These are phyloP conservation scores for Phytophthora cryptogea DNA, from an alignment of 352 stramenopile species.

Conservation along the genomic window DNA sequence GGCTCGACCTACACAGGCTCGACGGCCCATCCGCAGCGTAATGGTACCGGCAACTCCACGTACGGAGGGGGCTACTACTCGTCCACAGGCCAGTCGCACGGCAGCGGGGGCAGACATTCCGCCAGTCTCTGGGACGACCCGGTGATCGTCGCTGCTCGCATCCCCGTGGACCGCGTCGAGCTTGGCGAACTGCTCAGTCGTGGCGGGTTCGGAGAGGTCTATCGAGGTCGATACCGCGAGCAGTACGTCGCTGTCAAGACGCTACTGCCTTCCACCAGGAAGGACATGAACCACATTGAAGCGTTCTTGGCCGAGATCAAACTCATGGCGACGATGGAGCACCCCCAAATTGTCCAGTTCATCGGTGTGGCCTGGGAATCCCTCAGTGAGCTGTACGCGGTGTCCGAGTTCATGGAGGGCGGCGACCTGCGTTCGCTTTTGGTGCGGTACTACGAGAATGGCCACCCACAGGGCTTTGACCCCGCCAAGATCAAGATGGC, in stretches of 20 bases:
- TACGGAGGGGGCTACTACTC: slow-evolving; percentile 16
- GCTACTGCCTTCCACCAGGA: slow-evolving; percentile 35
- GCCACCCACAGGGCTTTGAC: slow-evolving; percentile 17
- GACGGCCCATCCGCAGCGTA: slow-evolving; percentile 15
- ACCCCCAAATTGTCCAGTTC: slow-evolving; percentile 53
- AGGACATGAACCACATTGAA: slow-evolving; percentile 39
- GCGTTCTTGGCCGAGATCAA: slow-evolving; percentile 44
- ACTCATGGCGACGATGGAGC: slow-evolving; percentile 38
- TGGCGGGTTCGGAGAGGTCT: slow-evolving; percentile 41
- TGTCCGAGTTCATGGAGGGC: slow-evolving; percentile 50
- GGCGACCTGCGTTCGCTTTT: slow-evolving; percentile 44
- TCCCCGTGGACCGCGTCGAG: slow-evolving; percentile 41
- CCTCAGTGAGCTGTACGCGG: slow-evolving; percentile 38
- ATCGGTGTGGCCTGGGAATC: slow-evolving; percentile 50
- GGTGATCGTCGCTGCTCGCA: slow-evolving; percentile 38
- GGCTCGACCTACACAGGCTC: slow-evolving; percentile 31
- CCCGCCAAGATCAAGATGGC: slow-evolving; percentile 32
- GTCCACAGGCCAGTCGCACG: slow-evolving; percentile 6
- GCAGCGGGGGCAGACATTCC: slow-evolving; percentile 13
- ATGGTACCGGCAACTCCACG: slow-evolving; percentile 11
- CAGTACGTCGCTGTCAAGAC: slow-evolving; percentile 44
- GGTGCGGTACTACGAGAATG: slow-evolving; percentile 10
- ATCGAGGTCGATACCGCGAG: slow-evolving; percentile 33
- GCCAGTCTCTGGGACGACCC: slow-evolving; percentile 35
- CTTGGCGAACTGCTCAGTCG: slow-evolving; percentile 30